Evolutionary conservation across 2,329 filamentous ascomycete genomes (phyloP).

Genomic region (Phyllosticta ampelicida): DNA sequence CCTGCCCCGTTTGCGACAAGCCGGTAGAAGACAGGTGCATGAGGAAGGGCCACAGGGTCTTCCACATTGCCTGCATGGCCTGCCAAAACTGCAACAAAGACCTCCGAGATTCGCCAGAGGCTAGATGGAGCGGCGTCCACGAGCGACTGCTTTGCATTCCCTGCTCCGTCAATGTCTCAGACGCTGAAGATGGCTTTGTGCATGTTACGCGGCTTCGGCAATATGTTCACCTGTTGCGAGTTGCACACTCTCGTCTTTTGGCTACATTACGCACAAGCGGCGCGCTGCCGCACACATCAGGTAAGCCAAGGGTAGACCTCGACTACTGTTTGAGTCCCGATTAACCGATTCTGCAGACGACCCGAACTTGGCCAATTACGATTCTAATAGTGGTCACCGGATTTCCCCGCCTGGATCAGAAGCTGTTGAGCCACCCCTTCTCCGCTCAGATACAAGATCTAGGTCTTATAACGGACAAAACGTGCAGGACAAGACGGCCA

Average conservation of each 20-base stretch:
- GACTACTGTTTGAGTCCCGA: neutral
- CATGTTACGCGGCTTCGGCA: constrained; percentile 80
- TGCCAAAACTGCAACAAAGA: constrained; percentile 67
- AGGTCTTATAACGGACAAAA: constrained; percentile 58
- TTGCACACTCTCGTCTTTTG: constrained; percentile 79
- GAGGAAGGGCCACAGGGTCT: constrained; percentile 61
- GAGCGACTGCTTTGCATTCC: constrained; percentile 59
- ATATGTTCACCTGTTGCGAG: constrained; percentile 84
- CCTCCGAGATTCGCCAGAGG: constrained; percentile 56
- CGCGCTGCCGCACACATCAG: constrained; percentile 61
- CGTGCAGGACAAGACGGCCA: constrained; percentile 36
- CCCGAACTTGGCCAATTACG: constrained; percentile 54
- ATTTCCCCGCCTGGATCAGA: constrained; percentile 36
- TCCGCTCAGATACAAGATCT: constrained; percentile 58
- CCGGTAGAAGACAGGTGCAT: constrained; percentile 94
- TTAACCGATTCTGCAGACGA: constrained; percentile 45
- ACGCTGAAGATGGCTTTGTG: constrained; percentile 53
- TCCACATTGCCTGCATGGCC: constrained; percentile 70
- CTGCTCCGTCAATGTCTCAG: constrained; percentile 51
- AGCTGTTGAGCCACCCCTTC: constrained; percentile 39
- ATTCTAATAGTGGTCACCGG: constrained; percentile 54
- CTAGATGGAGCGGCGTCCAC: constrained; percentile 57
- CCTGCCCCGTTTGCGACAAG: constrained; percentile 69
- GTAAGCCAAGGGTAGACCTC: constrained; percentile 29
- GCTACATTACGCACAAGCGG: constrained; percentile 78